These are phyloP conservation scores for Amaranthus palmeri DNA, from an alignment of 148 eudicot species.

Conservation along the genomic window DNA sequence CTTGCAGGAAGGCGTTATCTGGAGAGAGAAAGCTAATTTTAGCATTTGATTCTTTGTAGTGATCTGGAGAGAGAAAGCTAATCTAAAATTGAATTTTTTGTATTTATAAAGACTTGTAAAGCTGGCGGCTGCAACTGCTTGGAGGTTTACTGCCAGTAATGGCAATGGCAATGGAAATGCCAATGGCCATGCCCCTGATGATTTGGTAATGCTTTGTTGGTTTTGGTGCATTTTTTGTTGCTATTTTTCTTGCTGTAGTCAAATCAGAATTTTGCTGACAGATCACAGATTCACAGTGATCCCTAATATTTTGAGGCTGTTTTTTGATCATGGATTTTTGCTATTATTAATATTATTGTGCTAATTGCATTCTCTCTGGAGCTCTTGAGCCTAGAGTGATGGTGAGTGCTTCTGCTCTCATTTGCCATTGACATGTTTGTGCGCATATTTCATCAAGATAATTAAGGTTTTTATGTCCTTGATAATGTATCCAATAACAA, in stretches of 20 bases:
- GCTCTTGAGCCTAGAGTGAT: too few relatives aligned
- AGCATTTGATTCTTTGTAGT: too few relatives aligned
- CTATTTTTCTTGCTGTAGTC: neutral
- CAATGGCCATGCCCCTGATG: slow-evolving; percentile 45
- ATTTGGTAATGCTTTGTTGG: slow-evolving; percentile 46
- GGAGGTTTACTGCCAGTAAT: slow-evolving; percentile 65
- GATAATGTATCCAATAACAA: too few relatives aligned
- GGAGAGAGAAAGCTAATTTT: too few relatives aligned
- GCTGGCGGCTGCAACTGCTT: slow-evolving; percentile 70
- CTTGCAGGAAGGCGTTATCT: too few relatives aligned
- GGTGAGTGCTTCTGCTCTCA: neutral
- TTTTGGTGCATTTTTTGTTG: neutral
- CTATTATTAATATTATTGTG: too few relatives aligned
- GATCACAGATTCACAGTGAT: neutral
- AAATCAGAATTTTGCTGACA: neutral
- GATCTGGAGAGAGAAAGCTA: neutral
- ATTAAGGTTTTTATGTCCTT: too few relatives aligned
- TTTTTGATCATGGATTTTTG: neutral
- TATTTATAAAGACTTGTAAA: slow-evolving; percentile 21
- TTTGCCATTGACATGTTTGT: neutral
- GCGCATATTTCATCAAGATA: too few relatives aligned
- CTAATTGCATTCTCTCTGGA: too few relatives aligned
- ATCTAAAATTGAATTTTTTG: neutral
- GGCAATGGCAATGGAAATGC: slow-evolving; percentile 68
- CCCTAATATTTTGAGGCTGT: neutral